Conservation (phyloP, 129 eudicot species). For the Rutidosis leptorrhynchoides region DNA sequence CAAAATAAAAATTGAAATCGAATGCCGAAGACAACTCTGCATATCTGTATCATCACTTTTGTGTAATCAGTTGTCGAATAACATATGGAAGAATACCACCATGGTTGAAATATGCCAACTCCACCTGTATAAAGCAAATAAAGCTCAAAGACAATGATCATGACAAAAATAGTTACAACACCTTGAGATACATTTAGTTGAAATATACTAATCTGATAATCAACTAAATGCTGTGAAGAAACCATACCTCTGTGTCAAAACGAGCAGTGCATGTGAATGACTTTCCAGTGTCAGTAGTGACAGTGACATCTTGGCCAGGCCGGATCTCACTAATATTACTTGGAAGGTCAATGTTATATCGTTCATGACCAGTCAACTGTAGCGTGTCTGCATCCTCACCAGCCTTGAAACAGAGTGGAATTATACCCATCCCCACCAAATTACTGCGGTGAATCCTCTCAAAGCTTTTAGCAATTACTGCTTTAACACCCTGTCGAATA, state of each 20-base stretch:
- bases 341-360: slow-evolving; percentile 72
- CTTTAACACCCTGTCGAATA: slow-evolving; percentile 66
- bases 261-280: slow-evolving; percentile 83
- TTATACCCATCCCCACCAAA: slow-evolving; percentile 88
- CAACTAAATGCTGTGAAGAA: not conserved
- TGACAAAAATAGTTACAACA: not conserved
- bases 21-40: not conserved
- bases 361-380: slow-evolving; percentile 87
- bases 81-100: slow-evolving; percentile 68
- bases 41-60: slow-evolving; percentile 14
- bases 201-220: not conserved
- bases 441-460: slow-evolving; percentile 96
- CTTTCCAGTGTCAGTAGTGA: slow-evolving; percentile 71
- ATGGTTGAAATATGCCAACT: slow-evolving; percentile 58
- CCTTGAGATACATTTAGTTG: not conserved
- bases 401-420: slow-evolving; percentile 87
- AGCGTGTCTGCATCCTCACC: slow-evolving; percentile 88
- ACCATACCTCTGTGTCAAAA: slow-evolving; percentile 87
- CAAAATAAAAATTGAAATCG: not conserved
- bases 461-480: slow-evolving; percentile 88
- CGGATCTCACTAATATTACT: slow-evolving; percentile 62
- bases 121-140: slow-evolving; percentile 42
- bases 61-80: slow-evolving; percentile 45
- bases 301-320: slow-evolving; percentile 83
- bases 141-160: not conserved